A percentile compares a stretch with the other conserved stretches of the same genome.
Evolutionary conservation across 108 stramenopile species (phyloP).

Genomic region (Mediolabrus comicus): DNA sequence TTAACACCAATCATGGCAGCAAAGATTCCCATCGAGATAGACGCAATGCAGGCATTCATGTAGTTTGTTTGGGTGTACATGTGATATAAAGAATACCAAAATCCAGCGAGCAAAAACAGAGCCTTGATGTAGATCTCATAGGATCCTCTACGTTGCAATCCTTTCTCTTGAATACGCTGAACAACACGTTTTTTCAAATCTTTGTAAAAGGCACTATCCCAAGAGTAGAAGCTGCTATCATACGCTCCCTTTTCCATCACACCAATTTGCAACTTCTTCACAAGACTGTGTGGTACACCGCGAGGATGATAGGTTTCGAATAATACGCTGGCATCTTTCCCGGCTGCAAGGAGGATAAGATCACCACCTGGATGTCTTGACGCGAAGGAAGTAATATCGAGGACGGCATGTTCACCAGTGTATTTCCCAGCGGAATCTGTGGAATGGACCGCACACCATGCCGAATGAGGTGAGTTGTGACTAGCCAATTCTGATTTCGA

Average conservation of each 20-base stretch:
- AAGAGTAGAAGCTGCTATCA: conserved; percentile 42
- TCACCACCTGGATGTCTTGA: conserved; percentile 63
- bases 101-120: conserved; percentile 36
- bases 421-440: background rate
- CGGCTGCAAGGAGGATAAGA: conserved; percentile 43
- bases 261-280: conserved; percentile 44
- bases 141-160: conserved; percentile 38
- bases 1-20: conserved; percentile 57
- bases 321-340: conserved; percentile 55
- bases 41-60: conserved; percentile 11
- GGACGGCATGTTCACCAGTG: conserved; percentile 6
- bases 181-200: conserved; percentile 40
- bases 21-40: conserved; percentile 48
- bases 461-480: conserved; percentile 34
- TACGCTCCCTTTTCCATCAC: conserved; percentile 21
- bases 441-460: conserved; percentile 40
- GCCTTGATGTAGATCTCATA: conserved; percentile 54
- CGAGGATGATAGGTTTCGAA: conserved; percentile 62
- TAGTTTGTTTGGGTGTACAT: conserved; percentile 33
- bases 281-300: conserved; percentile 24
- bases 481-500: conserved; percentile 29
- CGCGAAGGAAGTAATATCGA: conserved; percentile 50
- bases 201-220: conserved; percentile 49
- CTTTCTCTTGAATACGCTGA: conserved; percentile 28
- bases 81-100: conserved; percentile 45